Evolutionary conservation across 2,329 filamentous ascomycete species (phyloP).

Genomic region (Westerdykella aurantiaca): DNA sequence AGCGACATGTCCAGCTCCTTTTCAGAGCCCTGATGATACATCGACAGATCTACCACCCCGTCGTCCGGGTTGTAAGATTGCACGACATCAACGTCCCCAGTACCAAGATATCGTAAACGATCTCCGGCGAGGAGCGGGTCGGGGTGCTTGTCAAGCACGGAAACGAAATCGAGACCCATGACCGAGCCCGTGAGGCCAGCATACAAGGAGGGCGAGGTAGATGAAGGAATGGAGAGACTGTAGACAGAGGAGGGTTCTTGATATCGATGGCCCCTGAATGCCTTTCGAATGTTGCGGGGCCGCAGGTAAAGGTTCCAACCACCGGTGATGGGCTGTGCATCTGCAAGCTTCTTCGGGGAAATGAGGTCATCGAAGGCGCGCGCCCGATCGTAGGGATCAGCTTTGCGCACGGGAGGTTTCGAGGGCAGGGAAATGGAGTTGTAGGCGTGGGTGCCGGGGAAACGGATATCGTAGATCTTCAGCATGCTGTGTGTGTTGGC

Average conservation of each 20-base stretch:
- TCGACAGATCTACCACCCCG: constrained; percentile 40
- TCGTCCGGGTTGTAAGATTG: constrained; percentile 28
- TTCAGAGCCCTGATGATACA: constrained; percentile 42
- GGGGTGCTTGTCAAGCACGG: constrained; percentile 39
- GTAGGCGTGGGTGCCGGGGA: constrained; percentile 41
- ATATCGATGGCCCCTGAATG: background rate
- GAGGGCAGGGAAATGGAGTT: constrained; percentile 23
- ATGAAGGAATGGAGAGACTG: constrained; percentile 43
- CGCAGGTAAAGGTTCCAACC: constrained; percentile 47
- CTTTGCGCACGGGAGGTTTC: background rate
- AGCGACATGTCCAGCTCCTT: constrained; percentile 36
- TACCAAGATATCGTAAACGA: constrained; percentile 9
- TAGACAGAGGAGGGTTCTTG: constrained; percentile 35
- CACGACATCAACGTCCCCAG: constrained; percentile 18
- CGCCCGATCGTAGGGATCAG: background rate
- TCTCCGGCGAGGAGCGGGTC: constrained; percentile 36
- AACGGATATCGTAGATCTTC: constrained; percentile 58
- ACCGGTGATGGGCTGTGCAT: constrained; percentile 6
- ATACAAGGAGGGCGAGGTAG: constrained; percentile 42
- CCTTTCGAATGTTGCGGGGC: constrained; percentile 18
- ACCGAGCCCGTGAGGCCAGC: constrained; percentile 45
- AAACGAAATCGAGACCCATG: constrained; percentile 41
- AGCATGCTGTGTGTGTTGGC: constrained; percentile 53
- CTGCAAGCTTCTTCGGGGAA: background rate
- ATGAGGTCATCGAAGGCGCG: constrained; percentile 13